Base-by-base conservation (phyloP, 345 rosid genomes). In the Tarenaya hassleriana region DNA sequence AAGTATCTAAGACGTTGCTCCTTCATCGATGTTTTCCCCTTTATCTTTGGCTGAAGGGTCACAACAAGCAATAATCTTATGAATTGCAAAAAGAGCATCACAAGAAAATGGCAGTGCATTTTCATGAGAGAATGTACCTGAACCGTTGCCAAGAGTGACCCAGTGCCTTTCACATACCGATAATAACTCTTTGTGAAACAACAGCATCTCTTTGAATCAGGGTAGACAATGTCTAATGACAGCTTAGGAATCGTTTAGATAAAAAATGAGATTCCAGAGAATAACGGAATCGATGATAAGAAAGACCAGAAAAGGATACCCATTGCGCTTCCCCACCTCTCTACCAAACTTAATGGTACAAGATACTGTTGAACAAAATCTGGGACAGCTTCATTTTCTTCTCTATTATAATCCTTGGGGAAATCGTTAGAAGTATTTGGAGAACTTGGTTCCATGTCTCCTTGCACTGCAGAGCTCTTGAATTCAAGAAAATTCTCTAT, bases 241-340 rank as follows among this genome's bases (percentile, higher is more conserved):
- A 34, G 63, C 34, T 64, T 44, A 64, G 58, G 41, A 64, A 32
- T 18, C 10, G 29, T 8, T 45, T 16, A 40, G 27, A 39, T 46
- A 7, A 38, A 31, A 45, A 27, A 47, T 13, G 0, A 13, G 16
- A 49, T 42, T 41, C 29, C 4, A 34, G 53, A 40, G 44, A 34
- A 19, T 33, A 35, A 45, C 16, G 34, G 47, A 16, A 56, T 58
- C 21, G 10, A 35, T 17, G 41, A 17, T 13, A 68, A 50, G 7
- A 43, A 69, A 51, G 41, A 42, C 12, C 35, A 9, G 55, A 59
- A 21, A 69, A 74, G 81, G 86, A 77, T 90, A 83, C 97, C 95
- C 95, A 91, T 91, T 13, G 89, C 96, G 71, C 77, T 73, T 71
- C 95, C 92, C 98, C 96, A 91, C 65, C 96, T 82, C 63, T 84